These are phyloP conservation scores for Terfezia claveryi DNA, from an alignment of 495 filamentous ascomycete species.

Conservation along the genomic window DNA sequence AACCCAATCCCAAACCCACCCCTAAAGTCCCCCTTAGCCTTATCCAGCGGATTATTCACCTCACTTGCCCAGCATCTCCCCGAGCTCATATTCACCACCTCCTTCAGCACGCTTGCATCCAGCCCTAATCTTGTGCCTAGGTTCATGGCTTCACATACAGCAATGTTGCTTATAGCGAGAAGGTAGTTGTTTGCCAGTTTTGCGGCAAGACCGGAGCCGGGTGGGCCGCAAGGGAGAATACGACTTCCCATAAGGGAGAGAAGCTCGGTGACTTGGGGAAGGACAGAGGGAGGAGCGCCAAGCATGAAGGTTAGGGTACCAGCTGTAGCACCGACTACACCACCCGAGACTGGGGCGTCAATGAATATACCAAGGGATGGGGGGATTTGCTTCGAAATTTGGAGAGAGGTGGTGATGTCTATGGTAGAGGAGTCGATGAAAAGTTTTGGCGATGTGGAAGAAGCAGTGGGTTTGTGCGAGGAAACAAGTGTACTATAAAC, in stretches of 20 bases:
- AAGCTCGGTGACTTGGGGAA: slow-evolving; percentile 38
- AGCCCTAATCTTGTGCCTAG: slow-evolving; percentile 68
- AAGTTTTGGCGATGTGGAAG: slow-evolving; percentile 29
- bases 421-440: slow-evolving; percentile 78
- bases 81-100: slow-evolving; percentile 65
- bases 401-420: slow-evolving; percentile 51
- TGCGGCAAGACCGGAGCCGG: slow-evolving; percentile 57
- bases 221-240: slow-evolving; percentile 57
- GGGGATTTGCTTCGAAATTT: slow-evolving; percentile 40
- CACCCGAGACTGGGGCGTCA: slow-evolving; percentile 70
- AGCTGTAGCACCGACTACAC: slow-evolving; percentile 56
- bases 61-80: slow-evolving; percentile 84
- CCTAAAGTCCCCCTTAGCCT: slow-evolving; percentile 50
- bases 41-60: slow-evolving; percentile 78
- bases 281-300: slow-evolving; percentile 33
- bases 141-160: slow-evolving; percentile 82
- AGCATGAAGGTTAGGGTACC: slow-evolving; percentile 75
- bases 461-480: slow-evolving; percentile 28
- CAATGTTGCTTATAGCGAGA: slow-evolving; percentile 78
- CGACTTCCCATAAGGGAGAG: slow-evolving; percentile 63
- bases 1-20: slow-evolving; percentile 67
- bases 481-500: slow-evolving; percentile 30
- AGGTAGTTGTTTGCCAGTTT: slow-evolving; percentile 93
- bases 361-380: slow-evolving; percentile 36
- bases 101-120: slow-evolving; percentile 53